phyloP scores from a whole-genome alignment of 768 basidiomycete species.

The Sporobolomyces phaffii region DNA sequence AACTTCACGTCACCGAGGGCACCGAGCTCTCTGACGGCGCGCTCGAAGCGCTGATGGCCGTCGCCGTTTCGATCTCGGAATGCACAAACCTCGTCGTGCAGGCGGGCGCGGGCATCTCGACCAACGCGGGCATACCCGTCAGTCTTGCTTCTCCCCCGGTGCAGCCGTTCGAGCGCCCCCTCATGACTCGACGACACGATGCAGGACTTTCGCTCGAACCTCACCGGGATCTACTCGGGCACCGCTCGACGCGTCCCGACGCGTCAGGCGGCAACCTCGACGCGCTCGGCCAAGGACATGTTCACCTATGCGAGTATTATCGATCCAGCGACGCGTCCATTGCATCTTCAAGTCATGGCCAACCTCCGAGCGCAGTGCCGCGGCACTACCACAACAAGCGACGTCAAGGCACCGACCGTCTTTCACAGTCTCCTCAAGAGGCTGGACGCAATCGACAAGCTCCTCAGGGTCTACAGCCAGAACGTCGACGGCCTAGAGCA shows the following conservation, averaged over 20 bases:
- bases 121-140: constrained; percentile 92
- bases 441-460: constrained; percentile 64
- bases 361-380: neutral
- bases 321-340: neutral
- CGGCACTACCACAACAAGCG: constrained; percentile 48
- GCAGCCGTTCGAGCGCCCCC: too few relatives aligned
- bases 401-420: constrained; percentile 76
- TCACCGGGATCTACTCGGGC: constrained; percentile 78
- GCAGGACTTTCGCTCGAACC: constrained; percentile 85
- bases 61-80: constrained; percentile 73
- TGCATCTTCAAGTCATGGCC: constrained; percentile 13
- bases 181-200: neutral
- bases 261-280: constrained; percentile 87
- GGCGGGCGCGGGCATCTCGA: constrained; percentile 92
- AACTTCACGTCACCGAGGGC: neutral
- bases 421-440: constrained; percentile 58
- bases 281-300: constrained; percentile 45
- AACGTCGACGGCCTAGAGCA: constrained; percentile 95
- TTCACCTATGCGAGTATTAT: constrained; percentile 14
- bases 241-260: constrained; percentile 79
- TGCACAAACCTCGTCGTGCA: constrained; percentile 81
- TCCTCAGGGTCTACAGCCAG: constrained; percentile 87
- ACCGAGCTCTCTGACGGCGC: neutral
- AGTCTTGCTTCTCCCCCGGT: constrained; percentile 43
- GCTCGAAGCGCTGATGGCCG: constrained; percentile 45